Evolutionary conservation across 2,329 filamentous ascomycete genomes (phyloP).

Genomic region (Furcasterigmium furcatum): DNA sequence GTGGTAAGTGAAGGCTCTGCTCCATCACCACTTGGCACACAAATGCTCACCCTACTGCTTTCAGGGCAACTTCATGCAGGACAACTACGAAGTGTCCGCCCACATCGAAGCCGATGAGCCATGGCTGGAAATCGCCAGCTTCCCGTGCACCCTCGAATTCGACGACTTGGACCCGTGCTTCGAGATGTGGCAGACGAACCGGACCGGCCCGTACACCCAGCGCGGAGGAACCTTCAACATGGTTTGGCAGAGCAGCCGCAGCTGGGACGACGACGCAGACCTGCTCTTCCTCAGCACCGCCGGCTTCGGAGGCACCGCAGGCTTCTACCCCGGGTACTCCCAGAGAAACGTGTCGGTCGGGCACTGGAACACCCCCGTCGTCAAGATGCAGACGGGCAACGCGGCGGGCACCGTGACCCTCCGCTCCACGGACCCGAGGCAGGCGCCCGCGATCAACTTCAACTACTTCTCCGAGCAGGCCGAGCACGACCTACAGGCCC

Average conservation of each 20-base stretch:
- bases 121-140: constrained; percentile 1
- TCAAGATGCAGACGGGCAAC: constrained; percentile 19
- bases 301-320: neutral
- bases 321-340: constrained; percentile 9
- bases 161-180: constrained; percentile 10
- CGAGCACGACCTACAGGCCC: constrained; percentile 36
- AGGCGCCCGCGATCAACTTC: constrained; percentile 58
- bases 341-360: neutral
- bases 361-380: constrained; percentile 6
- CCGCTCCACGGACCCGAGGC: constrained; percentile 52
- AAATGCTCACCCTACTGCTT: too few species aligned
- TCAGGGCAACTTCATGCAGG: constrained; percentile 4
- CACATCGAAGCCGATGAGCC: neutral
- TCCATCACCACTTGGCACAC: neutral
- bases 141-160: constrained; percentile 1
- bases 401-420: constrained; percentile 54
- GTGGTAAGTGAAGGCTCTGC: constrained; percentile 30
- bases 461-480: constrained; percentile 40
- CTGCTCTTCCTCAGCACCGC: constrained; percentile 6
- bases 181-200: constrained; percentile 7
- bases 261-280: constrained; percentile 6
- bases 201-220: constrained; percentile 6
- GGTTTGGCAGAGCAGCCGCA: constrained; percentile 1
- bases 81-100: constrained; percentile 37
- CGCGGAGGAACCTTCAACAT: constrained; percentile 2